phyloP scores from a whole-genome alignment of 176 grass and related monocot genomes.

The Rhynchospora breviuscula region DNA sequence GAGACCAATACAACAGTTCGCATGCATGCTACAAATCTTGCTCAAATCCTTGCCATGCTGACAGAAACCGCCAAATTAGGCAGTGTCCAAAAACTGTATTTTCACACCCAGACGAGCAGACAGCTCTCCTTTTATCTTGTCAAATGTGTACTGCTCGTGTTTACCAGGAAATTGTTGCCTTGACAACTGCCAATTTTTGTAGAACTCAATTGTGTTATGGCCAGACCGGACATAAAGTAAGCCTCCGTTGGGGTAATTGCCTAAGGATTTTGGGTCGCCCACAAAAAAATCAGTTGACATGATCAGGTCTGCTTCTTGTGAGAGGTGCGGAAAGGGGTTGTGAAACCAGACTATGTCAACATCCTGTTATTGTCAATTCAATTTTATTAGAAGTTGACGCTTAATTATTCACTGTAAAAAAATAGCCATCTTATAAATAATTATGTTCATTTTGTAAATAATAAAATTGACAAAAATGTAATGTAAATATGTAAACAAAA shows the following conservation, averaged over 20 bases:
- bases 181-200: slow-evolving; percentile 48
- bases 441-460: not conserved
- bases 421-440: not conserved
- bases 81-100: slow-evolving; percentile 61
- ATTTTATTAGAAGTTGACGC: not conserved
- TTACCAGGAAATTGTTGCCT: slow-evolving; percentile 33
- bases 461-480: no score
- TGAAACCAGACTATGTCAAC: slow-evolving; percentile 86
- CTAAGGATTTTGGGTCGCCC: slow-evolving; percentile 23
- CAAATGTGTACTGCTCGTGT: slow-evolving; percentile 69
- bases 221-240: slow-evolving; percentile 48
- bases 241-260: slow-evolving; percentile 61
- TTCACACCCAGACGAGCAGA: slow-evolving; percentile 21
- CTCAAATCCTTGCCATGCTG: slow-evolving; percentile 48
- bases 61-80: slow-evolving; percentile 47
- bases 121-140: slow-evolving; percentile 53
- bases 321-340: slow-evolving; percentile 41
- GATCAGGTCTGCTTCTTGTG: slow-evolving; percentile 28
- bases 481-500: no score
- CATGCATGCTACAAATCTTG: slow-evolving; percentile 55
- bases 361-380: slow-evolving; percentile 33
- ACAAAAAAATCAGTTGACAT: slow-evolving; percentile 61
- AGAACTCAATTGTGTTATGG: slow-evolving; percentile 38
- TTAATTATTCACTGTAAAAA: not conserved
- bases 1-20: slow-evolving; percentile 64